A percentile compares a stretch with the other conserved stretches of the same genome.
phyloP scores from a whole-genome alignment of 352 stramenopile species.

The Phytopythium montanum region DNA sequence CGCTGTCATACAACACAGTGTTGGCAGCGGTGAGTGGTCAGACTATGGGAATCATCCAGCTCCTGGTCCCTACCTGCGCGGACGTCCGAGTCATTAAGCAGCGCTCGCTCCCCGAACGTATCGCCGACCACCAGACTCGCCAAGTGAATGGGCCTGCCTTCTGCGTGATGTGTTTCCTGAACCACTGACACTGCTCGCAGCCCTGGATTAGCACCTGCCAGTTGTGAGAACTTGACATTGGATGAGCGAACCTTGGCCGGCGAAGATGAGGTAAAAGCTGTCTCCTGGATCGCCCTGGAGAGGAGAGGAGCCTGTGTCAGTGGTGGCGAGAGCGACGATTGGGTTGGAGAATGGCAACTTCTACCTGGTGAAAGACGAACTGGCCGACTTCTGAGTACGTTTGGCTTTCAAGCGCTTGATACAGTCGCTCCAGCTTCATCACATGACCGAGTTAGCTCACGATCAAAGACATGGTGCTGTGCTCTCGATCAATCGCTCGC shows the following conservation, averaged over 20 bases:
- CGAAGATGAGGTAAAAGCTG: constrained; percentile 77
- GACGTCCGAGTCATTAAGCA: constrained; percentile 55
- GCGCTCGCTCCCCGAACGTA: constrained; percentile 72
- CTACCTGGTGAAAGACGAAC: constrained; percentile 65
- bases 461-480: neutral
- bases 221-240: neutral
- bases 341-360: neutral
- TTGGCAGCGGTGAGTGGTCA: neutral
- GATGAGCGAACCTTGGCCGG: constrained; percentile 41
- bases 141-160: constrained; percentile 26
- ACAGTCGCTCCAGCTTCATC: constrained; percentile 67
- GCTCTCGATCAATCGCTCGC: neutral
- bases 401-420: constrained; percentile 63
- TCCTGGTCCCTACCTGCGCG: constrained; percentile 39
- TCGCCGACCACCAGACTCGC: constrained; percentile 48
- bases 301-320: constrained; percentile 6
- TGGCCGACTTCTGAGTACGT: constrained; percentile 35
- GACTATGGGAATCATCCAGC: neutral
- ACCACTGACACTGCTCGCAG: constrained; percentile 1
- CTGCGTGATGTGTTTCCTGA: neutral
- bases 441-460: neutral
- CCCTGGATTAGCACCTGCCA: neutral
- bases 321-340: neutral
- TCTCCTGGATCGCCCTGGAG: constrained; percentile 65
- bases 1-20: constrained; percentile 15